A percentile compares a stretch with the other conserved stretches of the same genome.
These are phyloP conservation scores for Neurospora sp. DNA, from an alignment of 495 filamentous ascomycete species.

Conservation along the genomic window DNA sequence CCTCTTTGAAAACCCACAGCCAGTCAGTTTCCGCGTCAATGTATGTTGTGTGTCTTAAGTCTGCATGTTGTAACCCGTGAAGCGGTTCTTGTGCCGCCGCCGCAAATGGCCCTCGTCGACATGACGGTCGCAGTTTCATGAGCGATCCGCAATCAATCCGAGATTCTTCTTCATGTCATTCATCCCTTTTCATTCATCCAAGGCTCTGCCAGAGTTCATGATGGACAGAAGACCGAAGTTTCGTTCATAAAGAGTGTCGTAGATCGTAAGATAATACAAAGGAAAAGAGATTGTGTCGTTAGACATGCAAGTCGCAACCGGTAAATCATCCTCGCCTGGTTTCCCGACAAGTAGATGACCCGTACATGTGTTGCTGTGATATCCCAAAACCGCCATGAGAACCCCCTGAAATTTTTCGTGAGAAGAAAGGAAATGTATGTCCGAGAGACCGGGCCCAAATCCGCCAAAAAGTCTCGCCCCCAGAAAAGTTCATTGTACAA, in stretches of 20 bases:
- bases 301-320: neutral
- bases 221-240: neutral
- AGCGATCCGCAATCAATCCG: neutral
- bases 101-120: neutral
- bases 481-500: neutral
- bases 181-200: neutral
- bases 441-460: neutral
- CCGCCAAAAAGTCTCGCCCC: neutral
- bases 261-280: neutral
- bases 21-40: neutral
- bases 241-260: neutral
- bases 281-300: neutral
- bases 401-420: neutral
- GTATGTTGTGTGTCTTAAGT: neutral
- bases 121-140: slow-evolving; percentile 2
- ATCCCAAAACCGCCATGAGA: neutral
- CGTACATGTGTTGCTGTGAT: neutral
- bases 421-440: neutral
- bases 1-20: neutral
- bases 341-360: neutral
- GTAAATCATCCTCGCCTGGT: neutral
- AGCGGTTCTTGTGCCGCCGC: neutral
- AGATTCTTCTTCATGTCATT: neutral
- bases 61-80: neutral
- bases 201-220: neutral